Base-by-base conservation (phyloP, 495 filamentous ascomycete species). In the Hypomontagnella monticulosa region DNA sequence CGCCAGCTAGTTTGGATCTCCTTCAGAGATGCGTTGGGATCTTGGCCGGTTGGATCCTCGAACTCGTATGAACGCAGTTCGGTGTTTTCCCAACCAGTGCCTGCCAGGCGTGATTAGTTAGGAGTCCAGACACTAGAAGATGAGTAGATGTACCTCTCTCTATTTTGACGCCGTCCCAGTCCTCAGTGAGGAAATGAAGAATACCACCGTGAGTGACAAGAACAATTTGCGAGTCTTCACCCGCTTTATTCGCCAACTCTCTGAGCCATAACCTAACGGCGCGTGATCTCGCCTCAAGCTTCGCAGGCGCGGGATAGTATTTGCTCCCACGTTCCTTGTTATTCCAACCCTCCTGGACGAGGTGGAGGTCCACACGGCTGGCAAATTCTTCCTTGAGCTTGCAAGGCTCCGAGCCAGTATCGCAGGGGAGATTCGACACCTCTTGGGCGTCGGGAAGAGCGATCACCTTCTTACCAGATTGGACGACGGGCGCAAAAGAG, bases 41-140 rank as follows among this genome's bases (percentile, higher is more conserved):
- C 85, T 46, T 80, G 77, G 37, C 83, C 80, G 19, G 81, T 73
- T 16, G 76, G 76, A 19, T 87, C 81, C 4, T 75, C 78, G 78
- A 96, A 96, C 30, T 76, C 76, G 74, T 89, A 97, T 6, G 85
- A 87, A 48, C 93, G 87, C 71, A 83, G 91, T 76, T 97, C 93
- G 9, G 89, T 89, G 75, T 97, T 97, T 8, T 66, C 65, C 93
- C 93, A 97, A 14, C 91, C 91, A 0, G 93, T 96, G 27, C 91
- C 89, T 81, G 42, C 32, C 55, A 4, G 9, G 10, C 2, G 34
- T 66, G 4, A 59, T 36, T 41, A 30, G 11, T 32, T 10, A 33
- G 19, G 19, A 27, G 1, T 11, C 18, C 20, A 44, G 9, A n/a
- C 20, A 11, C 27, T 23, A 16, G 9, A 43, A 18, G 4, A 30